Base-by-base conservation (phyloP, 2,329 filamentous ascomycete genomes). In the Xylaria digitata region DNA sequence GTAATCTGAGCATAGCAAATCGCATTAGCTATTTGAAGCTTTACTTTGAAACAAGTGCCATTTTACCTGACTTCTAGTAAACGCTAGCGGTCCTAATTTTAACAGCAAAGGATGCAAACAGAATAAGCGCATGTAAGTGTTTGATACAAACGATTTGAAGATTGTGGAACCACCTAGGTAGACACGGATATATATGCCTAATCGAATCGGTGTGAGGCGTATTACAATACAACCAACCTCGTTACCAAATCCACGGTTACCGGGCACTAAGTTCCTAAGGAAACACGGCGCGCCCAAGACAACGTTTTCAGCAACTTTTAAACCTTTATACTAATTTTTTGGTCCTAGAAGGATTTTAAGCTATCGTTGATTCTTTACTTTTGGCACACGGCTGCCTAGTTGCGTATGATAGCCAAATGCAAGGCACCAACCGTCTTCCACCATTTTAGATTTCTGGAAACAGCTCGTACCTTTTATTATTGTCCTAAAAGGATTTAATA, bases 111-210 rank as follows among this genome's bases (percentile, higher is more conserved):
- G 23, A 49, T 49, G 23, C 11, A 49, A 49, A 30, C 9, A 13
- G 46, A 26, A 49, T 23, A 26, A 49, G 23, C 15, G 40, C 13
- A 42, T 49, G 23, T 4, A 7, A 50, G 6, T 50, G 48, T 30
- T 50, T 30, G 26, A n/a, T 50, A 8, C 23, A 50, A 50, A 50
- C 48, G 26, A n/a, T 15, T 50, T 26, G 17, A 50, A 50, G 23
- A 26, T 30, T 30, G 48, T 32, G 48, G 13, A 26, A 49, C 46
- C 46, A 49, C 9, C 11, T 19, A 15, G 26, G 26, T 26, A 26
- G 5, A 26, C 26, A 21, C 43, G 21, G 43, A 46, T 23, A 46
- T 46, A 19, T 46, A 26, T 26, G 6, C n/a, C 21, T 42, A 46
- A 46, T 21, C 21, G n/a, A 46, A 21, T 46, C 6, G 7, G 19